Evolutionary conservation across 352 stramenopile species (phyloP).

Genomic region (Phytopythium chamaehyphon): DNA sequence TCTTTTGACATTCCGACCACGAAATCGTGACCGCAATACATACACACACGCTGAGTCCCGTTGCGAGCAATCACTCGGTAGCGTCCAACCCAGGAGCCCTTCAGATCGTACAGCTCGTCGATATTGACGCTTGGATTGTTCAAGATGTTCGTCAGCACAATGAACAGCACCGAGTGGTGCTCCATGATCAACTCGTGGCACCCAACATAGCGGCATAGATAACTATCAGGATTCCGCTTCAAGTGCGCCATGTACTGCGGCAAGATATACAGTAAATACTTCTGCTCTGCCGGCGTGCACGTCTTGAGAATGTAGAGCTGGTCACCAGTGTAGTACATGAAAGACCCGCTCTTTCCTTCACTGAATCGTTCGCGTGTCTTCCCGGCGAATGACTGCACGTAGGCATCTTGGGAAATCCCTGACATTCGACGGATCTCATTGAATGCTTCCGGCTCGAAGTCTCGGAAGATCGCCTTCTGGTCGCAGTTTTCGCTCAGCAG

Average conservation of each 20-base stretch:
- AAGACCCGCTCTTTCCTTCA: conserved; percentile 87
- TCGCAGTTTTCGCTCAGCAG: conserved; percentile 56
- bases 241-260: conserved; percentile 86
- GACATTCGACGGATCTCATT: conserved; percentile 78
- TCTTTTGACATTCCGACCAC: conserved; percentile 85
- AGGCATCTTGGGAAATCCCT: conserved; percentile 68
- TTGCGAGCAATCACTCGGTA: conserved; percentile 56
- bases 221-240: conserved; percentile 79
- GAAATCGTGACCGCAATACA: conserved; percentile 85
- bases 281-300: conserved; percentile 75
- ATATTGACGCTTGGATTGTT: conserved; percentile 84
- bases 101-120: conserved; percentile 88
- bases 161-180: conserved; percentile 82
- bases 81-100: conserved; percentile 89
- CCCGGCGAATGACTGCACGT: conserved; percentile 73
- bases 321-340: conserved; percentile 88
- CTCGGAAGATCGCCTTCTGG: conserved; percentile 73
- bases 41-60: conserved; percentile 77
- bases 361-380: conserved; percentile 86
- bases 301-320: conserved; percentile 90
- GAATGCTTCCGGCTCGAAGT: conserved; percentile 81
- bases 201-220: conserved; percentile 85
- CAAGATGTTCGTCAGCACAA: conserved; percentile 87
- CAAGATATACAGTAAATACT: conserved; percentile 83
- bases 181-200: conserved; percentile 87